These are phyloP conservation scores for Puccinia novopanici DNA, from an alignment of 1,284 basidiomycete species.

Conservation along the genomic window DNA sequence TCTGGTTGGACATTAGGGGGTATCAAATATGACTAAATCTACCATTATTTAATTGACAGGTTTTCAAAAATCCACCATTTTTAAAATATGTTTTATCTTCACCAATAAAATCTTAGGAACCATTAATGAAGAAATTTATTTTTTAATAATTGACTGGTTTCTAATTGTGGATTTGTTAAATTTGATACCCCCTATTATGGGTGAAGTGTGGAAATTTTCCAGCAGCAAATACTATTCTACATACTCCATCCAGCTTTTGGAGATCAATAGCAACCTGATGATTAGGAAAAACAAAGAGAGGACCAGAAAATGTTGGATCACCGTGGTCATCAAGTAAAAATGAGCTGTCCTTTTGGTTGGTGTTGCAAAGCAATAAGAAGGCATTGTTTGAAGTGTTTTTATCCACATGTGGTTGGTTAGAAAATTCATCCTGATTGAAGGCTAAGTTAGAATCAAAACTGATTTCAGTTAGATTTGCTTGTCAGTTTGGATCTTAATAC, in stretches of 20 bases:
- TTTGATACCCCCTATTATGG: too few species aligned
- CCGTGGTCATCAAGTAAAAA: neutral
- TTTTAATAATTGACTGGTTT: too few species aligned
- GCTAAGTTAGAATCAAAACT: neutral
- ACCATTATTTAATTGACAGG: too few species aligned
- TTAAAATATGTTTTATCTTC: too few species aligned
- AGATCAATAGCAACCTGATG: slow-evolving; percentile 13
- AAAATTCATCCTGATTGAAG: neutral
- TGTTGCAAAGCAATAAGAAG: neutral
- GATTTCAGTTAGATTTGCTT: neutral
- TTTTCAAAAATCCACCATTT: too few species aligned
- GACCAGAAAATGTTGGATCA: neutral
- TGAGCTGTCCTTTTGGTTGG: neutral
- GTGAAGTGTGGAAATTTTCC: neutral
- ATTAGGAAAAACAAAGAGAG: too few species aligned
- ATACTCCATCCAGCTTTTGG: neutral
- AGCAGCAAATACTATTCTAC: neutral
- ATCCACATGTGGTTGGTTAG: neutral
- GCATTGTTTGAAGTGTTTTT: neutral
- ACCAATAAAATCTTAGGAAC: too few species aligned
- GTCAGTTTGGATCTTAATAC: neutral
- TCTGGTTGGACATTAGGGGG: too few species aligned
- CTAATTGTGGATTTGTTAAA: too few species aligned
- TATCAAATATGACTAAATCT: too few species aligned
- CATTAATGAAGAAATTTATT: too few species aligned